Conservation (phyloP, 345 rosid genomes). For the Ailanthus altissimus region DNA sequence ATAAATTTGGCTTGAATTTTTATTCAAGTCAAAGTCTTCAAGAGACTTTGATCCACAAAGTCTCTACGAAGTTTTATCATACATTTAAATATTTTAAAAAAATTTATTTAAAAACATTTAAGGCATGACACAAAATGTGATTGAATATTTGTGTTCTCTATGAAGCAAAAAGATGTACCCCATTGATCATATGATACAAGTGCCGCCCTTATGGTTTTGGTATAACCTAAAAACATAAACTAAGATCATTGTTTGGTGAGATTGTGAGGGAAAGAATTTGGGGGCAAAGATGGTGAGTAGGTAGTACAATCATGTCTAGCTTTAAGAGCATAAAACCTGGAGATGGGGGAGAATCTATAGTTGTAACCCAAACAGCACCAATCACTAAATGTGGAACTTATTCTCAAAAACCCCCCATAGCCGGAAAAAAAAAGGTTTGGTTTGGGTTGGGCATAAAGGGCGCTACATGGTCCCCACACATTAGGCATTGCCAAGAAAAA, state of each 20-base stretch:
- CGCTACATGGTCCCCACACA: conserved; percentile 33
- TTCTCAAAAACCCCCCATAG: neutral
- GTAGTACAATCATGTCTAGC: conserved; percentile 45
- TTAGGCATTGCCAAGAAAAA: conserved; percentile 12
- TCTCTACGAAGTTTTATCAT: too few species aligned
- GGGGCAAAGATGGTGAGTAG: conserved; percentile 8
- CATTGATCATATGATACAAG: neutral
- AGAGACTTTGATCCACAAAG: too few species aligned
- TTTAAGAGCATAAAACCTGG: conserved; percentile 66
- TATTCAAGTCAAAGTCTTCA: too few species aligned
- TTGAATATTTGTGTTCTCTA: neutral
- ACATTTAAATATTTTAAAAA: too few species aligned
- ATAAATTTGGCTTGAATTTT: too few species aligned
- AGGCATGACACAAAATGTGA: too few species aligned
- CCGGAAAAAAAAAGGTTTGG: too few species aligned
- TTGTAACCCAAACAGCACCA: conserved; percentile 15
- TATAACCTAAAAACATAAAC: conserved; percentile 8
- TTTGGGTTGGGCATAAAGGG: conserved; percentile 28
- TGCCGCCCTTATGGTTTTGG: neutral
- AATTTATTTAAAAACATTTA: too few species aligned
- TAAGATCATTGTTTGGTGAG: neutral
- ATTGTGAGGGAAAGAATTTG: neutral
- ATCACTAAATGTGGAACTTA: conserved; percentile 24
- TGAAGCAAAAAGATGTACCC: neutral
- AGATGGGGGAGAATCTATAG: conserved; percentile 44